Evolutionary conservation across 352 stramenopile species (phyloP).

Genomic region (Phytopythium boreale): DNA sequence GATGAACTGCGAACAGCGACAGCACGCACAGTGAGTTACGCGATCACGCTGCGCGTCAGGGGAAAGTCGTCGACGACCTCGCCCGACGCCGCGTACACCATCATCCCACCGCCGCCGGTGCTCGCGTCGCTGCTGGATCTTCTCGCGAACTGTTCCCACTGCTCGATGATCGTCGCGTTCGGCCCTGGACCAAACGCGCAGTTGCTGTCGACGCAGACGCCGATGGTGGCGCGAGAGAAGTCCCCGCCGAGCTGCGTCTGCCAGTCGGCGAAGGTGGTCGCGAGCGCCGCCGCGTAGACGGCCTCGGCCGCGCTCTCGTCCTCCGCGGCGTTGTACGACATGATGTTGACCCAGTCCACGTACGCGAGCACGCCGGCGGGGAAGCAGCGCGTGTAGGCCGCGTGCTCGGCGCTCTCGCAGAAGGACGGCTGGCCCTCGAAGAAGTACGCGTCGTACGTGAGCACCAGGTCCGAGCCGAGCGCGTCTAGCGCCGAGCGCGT

Average conservation of each 20-base stretch:
- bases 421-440: conserved; percentile 56
- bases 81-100: conserved; percentile 65
- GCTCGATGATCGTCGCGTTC: conserved; percentile 40
- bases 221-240: conserved; percentile 51
- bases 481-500: conserved; percentile 41
- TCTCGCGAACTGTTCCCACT: conserved; percentile 47
- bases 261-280: conserved; percentile 60
- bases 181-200: conserved; percentile 70
- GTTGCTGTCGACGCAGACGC: conserved; percentile 41
- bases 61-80: conserved; percentile 50
- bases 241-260: conserved; percentile 34
- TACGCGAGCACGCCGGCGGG: conserved; percentile 40
- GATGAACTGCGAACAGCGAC: not conserved
- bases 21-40: not conserved
- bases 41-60: conserved; percentile 46
- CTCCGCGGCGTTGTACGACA: conserved; percentile 76
- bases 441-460: conserved; percentile 78
- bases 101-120: conserved; percentile 52
- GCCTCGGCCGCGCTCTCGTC: conserved; percentile 32
- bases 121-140: not conserved
- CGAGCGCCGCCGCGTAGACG: conserved; percentile 51
- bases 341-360: conserved; percentile 82
- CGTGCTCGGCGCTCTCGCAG: conserved; percentile 32
- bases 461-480: conserved; percentile 25
- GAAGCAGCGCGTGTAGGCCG: conserved; percentile 61